Evolutionary conservation across 75 land plant genomes (phyloP), one percentile per base, ranked within the genome.

Genomic region (Gnetum montanum): DNA sequence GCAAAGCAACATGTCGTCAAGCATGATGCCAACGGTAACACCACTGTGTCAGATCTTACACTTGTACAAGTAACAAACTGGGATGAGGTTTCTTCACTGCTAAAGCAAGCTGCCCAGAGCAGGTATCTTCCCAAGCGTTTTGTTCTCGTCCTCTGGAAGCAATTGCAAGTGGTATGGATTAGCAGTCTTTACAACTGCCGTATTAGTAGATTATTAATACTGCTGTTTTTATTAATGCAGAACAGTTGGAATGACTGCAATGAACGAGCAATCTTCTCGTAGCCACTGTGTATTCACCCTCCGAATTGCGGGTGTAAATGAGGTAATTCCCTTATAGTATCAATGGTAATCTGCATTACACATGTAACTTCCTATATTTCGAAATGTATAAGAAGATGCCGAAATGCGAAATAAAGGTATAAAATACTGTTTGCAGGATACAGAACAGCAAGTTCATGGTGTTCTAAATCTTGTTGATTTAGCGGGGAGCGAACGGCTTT

Each of bases 401-500:
- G n/a, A n/a, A n/a, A n/a, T n/a, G n/a, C n/a, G n/a, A n/a, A n/a
- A n/a, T n/a, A n/a, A n/a, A n/a, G n/a, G n/a, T n/a, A n/a, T n/a
- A n/a, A n/a, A n/a, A n/a, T n/a, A n/a, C n/a, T n/a, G n/a, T n/a
- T n/a, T n/a, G n/a, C n/a, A n/a, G n/a, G 49, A 58, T 46, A 74
- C 77, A 11, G 76, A 74, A 44, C 76, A 72, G 22, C 57, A 65
- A 35, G 76, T 72, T 6, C 76, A 65, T 16, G 76, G 76, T 52
- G 69, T 64, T 18, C 77, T 74, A 3, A 72, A 72, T 40, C 77
- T 74, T 58, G 73, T 74, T 37, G 77, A 72, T 63, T 44, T 74
- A 36, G 76, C 76, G n/a, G 76, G 76, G 30, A 73, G 76, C 34
- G 76, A 73, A 67, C 75, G 76, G 16, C 75, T 73, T 13, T 73